Evolutionary conservation across 2,329 filamentous ascomycete genomes (phyloP).

Genomic region (Colletotrichum navitas): DNA sequence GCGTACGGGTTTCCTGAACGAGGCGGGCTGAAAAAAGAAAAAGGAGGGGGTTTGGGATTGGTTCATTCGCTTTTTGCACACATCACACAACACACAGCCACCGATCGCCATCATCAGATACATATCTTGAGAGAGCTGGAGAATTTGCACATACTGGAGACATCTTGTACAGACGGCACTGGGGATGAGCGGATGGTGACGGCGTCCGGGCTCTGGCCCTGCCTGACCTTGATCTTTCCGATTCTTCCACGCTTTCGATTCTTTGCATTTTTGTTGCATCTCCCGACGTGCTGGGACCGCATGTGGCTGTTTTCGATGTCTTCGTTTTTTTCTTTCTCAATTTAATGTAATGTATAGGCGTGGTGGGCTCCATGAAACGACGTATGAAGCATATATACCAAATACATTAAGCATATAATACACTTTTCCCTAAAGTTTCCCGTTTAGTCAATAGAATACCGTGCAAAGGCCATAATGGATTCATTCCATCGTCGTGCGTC

Average conservation of each 20-base stretch:
- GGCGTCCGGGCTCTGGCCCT: slow-evolving; percentile 15
- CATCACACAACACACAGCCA: slow-evolving; percentile 10
- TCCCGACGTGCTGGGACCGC: not conserved
- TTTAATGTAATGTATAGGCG: slow-evolving; percentile 42
- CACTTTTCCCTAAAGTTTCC: slow-evolving; percentile 15
- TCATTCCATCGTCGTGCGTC: not conserved
- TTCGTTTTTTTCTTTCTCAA: not conserved
- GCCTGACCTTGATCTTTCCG: slow-evolving; percentile 20
- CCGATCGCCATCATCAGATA: slow-evolving; percentile 23
- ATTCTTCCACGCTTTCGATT: slow-evolving; percentile 21
- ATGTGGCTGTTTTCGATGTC: not conserved
- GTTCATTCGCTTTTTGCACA: not conserved
- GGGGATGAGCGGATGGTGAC: slow-evolving; percentile 12
- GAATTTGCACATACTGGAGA: slow-evolving; percentile 32
- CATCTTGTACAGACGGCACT: slow-evolving; percentile 22
- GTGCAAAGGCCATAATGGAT: not conserved
- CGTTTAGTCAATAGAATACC: not conserved
- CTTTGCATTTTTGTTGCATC: slow-evolving; percentile 8
- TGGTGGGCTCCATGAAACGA: slow-evolving; percentile 36
- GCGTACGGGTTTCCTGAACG: slow-evolving; percentile 1
- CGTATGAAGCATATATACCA: slow-evolving; percentile 32
- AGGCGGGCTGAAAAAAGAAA: not conserved
- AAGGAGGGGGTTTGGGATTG: not conserved
- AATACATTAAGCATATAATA: slow-evolving; percentile 37
- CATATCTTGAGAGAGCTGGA: slow-evolving; percentile 22